Evolutionary conservation across 148 eudicot species (phyloP), one percentile per base, ranked within the genome.

Genomic region (Spergularia marina): DNA sequence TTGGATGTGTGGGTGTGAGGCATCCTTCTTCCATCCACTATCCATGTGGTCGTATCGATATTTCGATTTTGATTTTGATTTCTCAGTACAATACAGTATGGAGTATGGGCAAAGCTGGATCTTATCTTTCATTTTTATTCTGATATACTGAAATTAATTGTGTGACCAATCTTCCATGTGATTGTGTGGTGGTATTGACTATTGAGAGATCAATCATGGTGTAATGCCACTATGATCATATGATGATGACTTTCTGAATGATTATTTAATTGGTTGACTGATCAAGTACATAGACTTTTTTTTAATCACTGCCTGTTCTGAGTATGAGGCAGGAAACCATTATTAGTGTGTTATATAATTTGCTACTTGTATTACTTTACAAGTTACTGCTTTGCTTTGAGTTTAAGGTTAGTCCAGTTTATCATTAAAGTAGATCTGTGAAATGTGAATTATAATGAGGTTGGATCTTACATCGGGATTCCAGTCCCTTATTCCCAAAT

Each of bases 41-140:
- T 73, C 71, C 80, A 76, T 73, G 81, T 57, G 81, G 47, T 60
- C 41, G 56, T 56, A 41, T 23, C 23, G 12, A 56, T 67, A 55
- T 49, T 30, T 30, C 36, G 36, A 30, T 30, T 30, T 23, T 23
- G 25, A 23, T 23, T 23, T 23, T 30, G 61, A 16, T 57, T 16
- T 53, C 0, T 53, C 16, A 34, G 25, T 61, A 25, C 21, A 16
- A 16, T 21, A 25, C 21, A 16, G 8, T 21, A 21, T 51, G 77
- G 70, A 75, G 55, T 75, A 53, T 52, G 47, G 56, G 53, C 55
- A 67, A 55, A 41, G 63, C 62, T 74, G 44, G 16, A 75, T 52
- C 18, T 76, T 61, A 23, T 67, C 40, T 15, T 20, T 53, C 2
- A 59, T 0, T 14, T 60, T 2, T 51, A 12, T 53, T 52, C 34